phyloP scores from a whole-genome alignment of 2,329 filamentous ascomycete genomes.

The Xylariales sp. region DNA sequence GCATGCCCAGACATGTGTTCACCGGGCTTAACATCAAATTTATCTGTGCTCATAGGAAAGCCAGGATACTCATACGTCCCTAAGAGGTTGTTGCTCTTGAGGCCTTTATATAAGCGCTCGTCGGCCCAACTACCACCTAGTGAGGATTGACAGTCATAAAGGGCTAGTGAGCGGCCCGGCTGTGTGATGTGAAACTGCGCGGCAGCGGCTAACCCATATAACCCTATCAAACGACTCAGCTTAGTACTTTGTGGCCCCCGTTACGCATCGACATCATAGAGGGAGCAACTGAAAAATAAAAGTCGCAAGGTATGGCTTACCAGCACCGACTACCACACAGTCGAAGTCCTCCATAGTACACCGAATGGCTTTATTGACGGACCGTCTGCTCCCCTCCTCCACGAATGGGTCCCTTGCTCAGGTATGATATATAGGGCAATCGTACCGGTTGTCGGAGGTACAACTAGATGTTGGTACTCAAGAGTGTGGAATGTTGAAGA shows the following conservation, averaged over 20 bases:
- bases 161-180: constrained; percentile 64
- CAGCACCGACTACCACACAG: constrained; percentile 64
- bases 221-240: constrained; percentile 51
- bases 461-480: constrained; percentile 4
- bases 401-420: not conserved
- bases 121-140: constrained; percentile 78
- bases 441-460: not conserved
- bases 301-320: constrained; percentile 53
- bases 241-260: not conserved
- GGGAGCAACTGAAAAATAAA: not conserved
- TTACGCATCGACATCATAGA: not conserved
- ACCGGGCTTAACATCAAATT: constrained; percentile 58
- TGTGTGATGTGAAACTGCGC: constrained; percentile 71
- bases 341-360: constrained; percentile 57
- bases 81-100: constrained; percentile 79
- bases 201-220: constrained; percentile 68
- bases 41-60: constrained; percentile 73
- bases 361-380: not conserved
- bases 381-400: not conserved
- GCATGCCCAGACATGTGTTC: constrained; percentile 69
- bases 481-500: constrained; percentile 1
- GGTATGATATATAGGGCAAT: not conserved
- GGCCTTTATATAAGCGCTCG: constrained; percentile 73
- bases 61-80: constrained; percentile 80
- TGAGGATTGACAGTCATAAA: constrained; percentile 68